Base-by-base conservation (phyloP, 257 asterid species). In the Knoxia roxburghii region DNA sequence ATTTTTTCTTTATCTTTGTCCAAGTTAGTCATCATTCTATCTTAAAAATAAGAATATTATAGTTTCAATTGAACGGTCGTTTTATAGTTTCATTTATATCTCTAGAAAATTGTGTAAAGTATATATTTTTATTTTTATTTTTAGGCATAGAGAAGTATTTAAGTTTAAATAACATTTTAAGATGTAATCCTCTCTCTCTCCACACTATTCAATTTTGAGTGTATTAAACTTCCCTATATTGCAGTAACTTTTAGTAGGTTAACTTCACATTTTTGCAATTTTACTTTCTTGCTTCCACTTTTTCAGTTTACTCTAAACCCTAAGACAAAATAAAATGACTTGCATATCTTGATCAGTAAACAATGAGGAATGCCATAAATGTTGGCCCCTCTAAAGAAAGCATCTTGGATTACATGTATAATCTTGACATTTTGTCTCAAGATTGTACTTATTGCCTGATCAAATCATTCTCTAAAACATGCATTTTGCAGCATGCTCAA, bases 401-500 rank as follows among this genome's bases (percentile, higher is more conserved):
- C 7, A 18, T 48, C 9, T 48, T 48, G 53, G 53, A 15, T 37
- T 3, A 37, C 9, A 37, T 48, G 14, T 12, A 57, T 29, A 3
- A 17, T 17, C 2, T 58, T 2, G 45, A 39, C 7, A 3, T 35
- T 8, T 60, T 7, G 10, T 9, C 9, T 35, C 7, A 48, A 64
- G 46, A 41, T 11, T 55, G 27, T 26, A 26, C 27, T 18, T 7
- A 10, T 29, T 20, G 7, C 41, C 58, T 43, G 54, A 63, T 41
- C 20, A 11, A 35, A 69, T 54, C 39, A 27, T 54, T 45, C 50
- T 64, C 7, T 35, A 23, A 7, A 32, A 43, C 17, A 1, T 39
- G n/a, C 15, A 45, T 68, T n/a, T n/a, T 64, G 7, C 83, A 91
- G 98, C 73, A 91, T 91, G 98, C 79, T 84, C 76, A 89, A 89